Percentiles rank a stretch among this genome's conserved stretches.
Evolutionary conservation across 1,284 basidiomycete species (phyloP).

Genomic region (Apiotrichum brassicae): DNA sequence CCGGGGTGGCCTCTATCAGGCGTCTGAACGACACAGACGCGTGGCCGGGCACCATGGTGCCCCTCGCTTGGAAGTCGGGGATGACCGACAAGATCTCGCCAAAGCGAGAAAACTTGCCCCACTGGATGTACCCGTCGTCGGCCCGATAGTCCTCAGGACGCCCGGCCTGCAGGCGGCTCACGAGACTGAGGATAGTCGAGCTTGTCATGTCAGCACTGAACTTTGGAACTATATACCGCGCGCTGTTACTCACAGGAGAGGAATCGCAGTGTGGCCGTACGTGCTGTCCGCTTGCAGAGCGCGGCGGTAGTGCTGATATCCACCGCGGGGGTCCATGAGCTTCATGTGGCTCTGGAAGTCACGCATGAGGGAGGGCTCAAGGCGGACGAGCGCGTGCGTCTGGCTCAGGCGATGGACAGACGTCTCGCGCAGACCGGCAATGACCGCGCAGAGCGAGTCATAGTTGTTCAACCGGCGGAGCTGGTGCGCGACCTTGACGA

Average conservation of each 20-base stretch:
- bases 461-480: slow-evolving; percentile 47
- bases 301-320: slow-evolving; percentile 37
- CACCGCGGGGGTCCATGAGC: slow-evolving; percentile 42
- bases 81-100: slow-evolving; percentile 36
- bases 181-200: slow-evolving; percentile 27
- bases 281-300: slow-evolving; percentile 37
- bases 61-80: slow-evolving; percentile 33
- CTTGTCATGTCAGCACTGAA: slow-evolving; percentile 6
- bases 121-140: slow-evolving; percentile 32
- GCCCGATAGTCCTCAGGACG: slow-evolving; percentile 30
- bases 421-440: slow-evolving; percentile 43
- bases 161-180: slow-evolving; percentile 32
- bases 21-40: slow-evolving; percentile 22
- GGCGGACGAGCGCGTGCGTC: slow-evolving; percentile 33
- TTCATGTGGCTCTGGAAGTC: slow-evolving; percentile 38
- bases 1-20: slow-evolving; percentile 32
- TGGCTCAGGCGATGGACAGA: slow-evolving; percentile 37
- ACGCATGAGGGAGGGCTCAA: slow-evolving; percentile 20
- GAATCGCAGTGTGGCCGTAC: slow-evolving; percentile 38
- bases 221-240: too few species aligned
- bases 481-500: slow-evolving; percentile 40
- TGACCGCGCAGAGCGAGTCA: slow-evolving; percentile 42
- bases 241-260: slow-evolving; percentile 38
- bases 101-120: slow-evolving; percentile 41
- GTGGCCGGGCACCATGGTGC: slow-evolving; percentile 21